Base-by-base conservation (phyloP, 2,329 filamentous ascomycete genomes). In the Hymenoscyphus fructigenus region DNA sequence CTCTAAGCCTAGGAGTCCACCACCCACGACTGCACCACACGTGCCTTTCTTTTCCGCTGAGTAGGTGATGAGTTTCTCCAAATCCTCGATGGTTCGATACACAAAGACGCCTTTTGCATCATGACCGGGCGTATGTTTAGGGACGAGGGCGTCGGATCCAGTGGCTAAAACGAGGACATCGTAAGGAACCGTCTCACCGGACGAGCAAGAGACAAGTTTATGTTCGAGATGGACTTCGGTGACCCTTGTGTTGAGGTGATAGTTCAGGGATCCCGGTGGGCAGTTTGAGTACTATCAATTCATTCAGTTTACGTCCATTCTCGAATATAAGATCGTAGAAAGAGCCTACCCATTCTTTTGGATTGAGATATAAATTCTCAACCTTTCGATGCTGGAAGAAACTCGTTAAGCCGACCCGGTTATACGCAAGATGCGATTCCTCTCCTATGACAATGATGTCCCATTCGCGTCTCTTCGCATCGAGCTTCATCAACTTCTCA, bases 361-460 rank as follows among this genome's bases (percentile, higher is more conserved):
- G 90, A 72, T 96, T 96, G 36, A 97, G 82, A 75, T 96, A 96
- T n/a, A 97, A 77, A 69, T 93, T 91, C 78, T 96, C 91, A 50
- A 95, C 89, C 71, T 90, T 85, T 61, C 92, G 85, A 78, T 96
- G 92, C 71, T 92, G 88, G 75, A 97, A 97, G 81, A 93, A 97
- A 66, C 88, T 91, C 2, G 92, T 96, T 60, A 97, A 82, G 3
- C 93, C 93, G 34, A 97, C 93, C 65, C 93, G 88, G 76, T 97
- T 97, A 77, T 97, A 97, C 23, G 93, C 93, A 62, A 96, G 81
- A 79, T 97, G 90, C 23, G 90, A 82, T 75, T 97, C 93, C 73
- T 97, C 93, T 67, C 93, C 93, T 67, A 97, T 90, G 12, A 97
- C 92, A 1, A 92, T 84, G 60, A 97, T 85, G 68, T 92, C 87